Evolutionary conservation across 164 flowering plant genomes (phyloP), one percentile per base, ranked within the genome.

Genomic region (Paratinospora sagittata): DNA sequence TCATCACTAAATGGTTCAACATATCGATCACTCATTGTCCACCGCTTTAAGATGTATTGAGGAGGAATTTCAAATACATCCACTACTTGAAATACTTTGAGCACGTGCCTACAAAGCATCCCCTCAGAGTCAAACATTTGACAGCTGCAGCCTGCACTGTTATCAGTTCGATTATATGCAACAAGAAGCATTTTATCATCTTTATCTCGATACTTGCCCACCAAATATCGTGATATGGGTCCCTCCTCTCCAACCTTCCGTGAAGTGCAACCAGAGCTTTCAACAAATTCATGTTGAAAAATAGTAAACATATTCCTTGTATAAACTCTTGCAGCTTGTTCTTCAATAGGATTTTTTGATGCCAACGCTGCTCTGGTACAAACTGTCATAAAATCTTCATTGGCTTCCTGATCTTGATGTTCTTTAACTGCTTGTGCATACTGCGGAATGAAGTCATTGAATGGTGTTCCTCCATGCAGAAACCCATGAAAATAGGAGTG

Each of bases 401-500:
- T 61, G 19, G 61, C 61, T 66, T 75, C 78, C 62, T 58, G 66
- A 41, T 75, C 74, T 43, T 70, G 66, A 37, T 65, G 41, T 23
- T 30, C 34, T 60, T 70, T 70, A 58, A 70, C 36, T n/a, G 78
- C 78, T 10, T 34, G 62, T 27, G 77, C 81, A 73, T 82, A 79
- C 62, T 75, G 77, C 24, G 77, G 70, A 26, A 75, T 73, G 70
- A 82, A 82, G 26, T 82, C 79, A 39, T 34, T 65, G 61, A 79
- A 72, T 27, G 81, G 71, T 27, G 81, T 79, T 55, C 75, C 72
- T 58, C 71, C 73, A 72, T 77, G 66, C 63, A 82, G 71, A 72
- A 73, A 78, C 37, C 78, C 80, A 77, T 77, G 78, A 75, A 83
- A 78, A 71, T 80, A 74, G 10, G 85, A 55, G 21, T 74, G 74